A percentile compares a stretch with the other conserved stretches of the same genome.
phyloP scores from a whole-genome alignment of 140 eudicot genomes.

The Oenanthe javanica region DNA sequence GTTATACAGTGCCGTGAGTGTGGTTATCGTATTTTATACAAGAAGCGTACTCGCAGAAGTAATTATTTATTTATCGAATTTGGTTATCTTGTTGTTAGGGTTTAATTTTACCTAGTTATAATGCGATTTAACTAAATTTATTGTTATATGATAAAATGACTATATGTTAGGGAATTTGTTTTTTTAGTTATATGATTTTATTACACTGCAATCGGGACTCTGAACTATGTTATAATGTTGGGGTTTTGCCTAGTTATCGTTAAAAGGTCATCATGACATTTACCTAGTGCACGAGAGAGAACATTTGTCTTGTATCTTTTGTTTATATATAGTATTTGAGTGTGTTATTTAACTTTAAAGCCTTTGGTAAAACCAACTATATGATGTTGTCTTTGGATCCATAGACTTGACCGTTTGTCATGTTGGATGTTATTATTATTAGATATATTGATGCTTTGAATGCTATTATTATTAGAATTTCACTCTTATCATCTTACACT shows the following conservation, averaged over 20 bases:
- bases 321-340: background rate
- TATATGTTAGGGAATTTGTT: background rate
- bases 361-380: background rate
- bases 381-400: background rate
- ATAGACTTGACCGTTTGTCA: background rate
- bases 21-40: conserved; percentile 84
- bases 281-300: background rate
- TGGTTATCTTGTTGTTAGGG: background rate
- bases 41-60: conserved; percentile 93
- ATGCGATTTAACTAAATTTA: background rate
- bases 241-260: background rate
- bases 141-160: background rate
- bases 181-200: background rate
- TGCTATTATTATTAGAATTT: too few species aligned
- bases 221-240: background rate
- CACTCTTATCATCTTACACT: too few species aligned
- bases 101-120: too few species aligned
- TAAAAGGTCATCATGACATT: background rate
- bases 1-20: conserved; percentile 92
- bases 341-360: background rate
- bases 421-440: background rate
- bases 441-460: too few species aligned
- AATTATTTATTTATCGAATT: background rate
- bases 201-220: background rate
- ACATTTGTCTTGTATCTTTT: background rate